Evolutionary conservation across 1,284 basidiomycete genomes (phyloP).

Genomic region (Cutaneotrichosporon spelunceum): DNA sequence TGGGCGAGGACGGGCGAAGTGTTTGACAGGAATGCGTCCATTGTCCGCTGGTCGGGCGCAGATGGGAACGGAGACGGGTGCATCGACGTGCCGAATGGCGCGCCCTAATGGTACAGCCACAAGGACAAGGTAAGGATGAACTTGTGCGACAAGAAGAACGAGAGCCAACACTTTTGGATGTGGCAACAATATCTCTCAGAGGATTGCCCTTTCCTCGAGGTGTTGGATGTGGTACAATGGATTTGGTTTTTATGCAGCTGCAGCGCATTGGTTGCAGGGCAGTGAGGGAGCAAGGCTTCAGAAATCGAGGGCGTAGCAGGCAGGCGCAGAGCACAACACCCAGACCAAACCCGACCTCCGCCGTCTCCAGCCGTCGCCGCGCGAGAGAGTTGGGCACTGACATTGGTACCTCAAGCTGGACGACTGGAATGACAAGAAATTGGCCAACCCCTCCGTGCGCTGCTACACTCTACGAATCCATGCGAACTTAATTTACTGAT

Average conservation of each 20-base stretch:
- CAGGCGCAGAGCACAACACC: no score
- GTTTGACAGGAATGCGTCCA: background rate
- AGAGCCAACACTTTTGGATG: background rate
- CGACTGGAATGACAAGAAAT: no score
- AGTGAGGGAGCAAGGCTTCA: no score
- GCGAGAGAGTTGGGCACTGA: no score
- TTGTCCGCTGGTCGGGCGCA: background rate
- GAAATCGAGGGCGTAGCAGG: no score
- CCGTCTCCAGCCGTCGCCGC: no score
- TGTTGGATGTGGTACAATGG: no score
- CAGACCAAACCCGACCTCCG: no score
- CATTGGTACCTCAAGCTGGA: no score
- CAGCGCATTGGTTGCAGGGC: no score
- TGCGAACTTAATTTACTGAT: slow-evolving; percentile 12
- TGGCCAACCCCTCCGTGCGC: background rate
- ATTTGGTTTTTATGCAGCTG: background rate
- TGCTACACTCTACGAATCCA: slow-evolving; percentile 8
- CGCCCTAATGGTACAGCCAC: background rate
- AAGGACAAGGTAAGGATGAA: background rate
- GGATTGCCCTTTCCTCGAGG: no score
- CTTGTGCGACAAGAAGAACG: background rate
- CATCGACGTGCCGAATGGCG: background rate
- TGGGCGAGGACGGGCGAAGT: no score
- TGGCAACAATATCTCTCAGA: background rate
- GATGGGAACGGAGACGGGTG: background rate